Evolutionary conservation across 306 rosid genomes (phyloP), one percentile per base, ranked within the genome.

Genomic region (Fragaria nilgerrensis): DNA sequence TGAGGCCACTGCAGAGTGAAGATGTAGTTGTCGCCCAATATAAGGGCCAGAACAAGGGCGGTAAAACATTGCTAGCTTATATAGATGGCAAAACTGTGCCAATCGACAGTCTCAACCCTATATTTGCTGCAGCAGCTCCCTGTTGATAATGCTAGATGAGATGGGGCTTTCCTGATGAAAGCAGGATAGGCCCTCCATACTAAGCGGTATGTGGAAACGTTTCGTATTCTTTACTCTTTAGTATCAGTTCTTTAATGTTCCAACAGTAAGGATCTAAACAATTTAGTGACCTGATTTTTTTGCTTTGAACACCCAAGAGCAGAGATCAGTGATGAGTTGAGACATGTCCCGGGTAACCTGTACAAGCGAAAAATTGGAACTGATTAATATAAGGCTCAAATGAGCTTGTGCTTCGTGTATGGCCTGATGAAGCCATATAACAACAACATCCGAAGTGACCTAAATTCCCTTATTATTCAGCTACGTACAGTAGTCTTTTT

Each of bases 401-500:
- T 71, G 98, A 95, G 90, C 98, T 95, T 41, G 95, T 95, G 76
- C 90, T 95, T 72, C 96, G 97, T 41, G 96, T 95, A n/a, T 97
- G 92, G 75, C 98, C 98, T 39, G 89, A 95, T 76, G 98, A 95
- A 82, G 96, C 97, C 70, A 92, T 95, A 80, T 92, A 95, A 95
- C 85, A 95, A 95, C 85, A 92, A 95, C 81, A 88, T 95, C 75
- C 90, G 95, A 77, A 92, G 97, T 64, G 93, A 92, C 82, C 86
- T 95, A 11, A 95, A 95, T 85, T 83, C 92, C 96, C 90, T 66
- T n/a, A n/a, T n/a, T n/a, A n/a, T n/a, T n/a, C n/a, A n/a, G n/a
- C n/a, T 95, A 92, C 96, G 98, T 95, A 88, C 61, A 58, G 77
- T 50, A 72, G 16, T 13, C 56, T 1, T 50, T 27, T 16, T 15